Conservation (phyloP, 2,329 filamentous ascomycete genomes). For the Alternaria rosae region DNA sequence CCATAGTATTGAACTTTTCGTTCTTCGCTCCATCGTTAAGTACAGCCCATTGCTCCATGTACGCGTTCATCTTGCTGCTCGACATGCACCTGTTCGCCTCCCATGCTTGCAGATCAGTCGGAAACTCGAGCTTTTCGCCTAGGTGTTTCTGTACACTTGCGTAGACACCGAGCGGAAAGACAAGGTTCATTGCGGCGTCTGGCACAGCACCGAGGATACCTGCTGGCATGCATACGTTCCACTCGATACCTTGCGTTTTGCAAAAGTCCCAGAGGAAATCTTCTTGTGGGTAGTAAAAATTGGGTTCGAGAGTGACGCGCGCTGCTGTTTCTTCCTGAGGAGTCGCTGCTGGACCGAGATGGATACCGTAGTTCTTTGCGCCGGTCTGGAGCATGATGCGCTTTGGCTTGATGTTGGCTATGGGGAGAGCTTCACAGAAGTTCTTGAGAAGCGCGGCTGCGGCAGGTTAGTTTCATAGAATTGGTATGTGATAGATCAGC, state of each 20-base stretch:
- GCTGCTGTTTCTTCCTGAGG: constrained; percentile 59
- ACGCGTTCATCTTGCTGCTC: constrained; percentile 57
- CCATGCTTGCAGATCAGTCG: constrained; percentile 56
- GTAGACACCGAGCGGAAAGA: constrained; percentile 59
- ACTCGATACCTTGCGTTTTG: constrained; percentile 46
- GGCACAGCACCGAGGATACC: constrained; percentile 60
- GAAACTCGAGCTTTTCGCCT: constrained; percentile 53
- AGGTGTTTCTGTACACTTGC: constrained; percentile 57
- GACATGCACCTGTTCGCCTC: constrained; percentile 53
- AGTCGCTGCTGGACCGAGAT: constrained; percentile 55
- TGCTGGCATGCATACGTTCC: constrained; percentile 59
- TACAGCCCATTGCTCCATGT: constrained; percentile 61
- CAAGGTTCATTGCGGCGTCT: constrained; percentile 60
- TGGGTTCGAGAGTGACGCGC: constrained; percentile 54
- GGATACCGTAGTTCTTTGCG: constrained; percentile 61
- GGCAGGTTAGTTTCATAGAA: neutral
- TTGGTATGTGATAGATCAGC: neutral
- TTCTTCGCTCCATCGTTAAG: constrained; percentile 53
- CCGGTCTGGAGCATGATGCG: constrained; percentile 61
- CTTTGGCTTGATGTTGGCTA: constrained; percentile 54
- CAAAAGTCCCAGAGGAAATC: constrained; percentile 58
- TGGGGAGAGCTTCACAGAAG: constrained; percentile 56
- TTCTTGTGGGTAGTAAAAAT: constrained; percentile 66
- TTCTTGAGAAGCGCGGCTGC: constrained; percentile 54
- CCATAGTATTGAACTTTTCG: constrained; percentile 59